Percentiles rank a stretch among this genome's conserved stretches.
These are phyloP conservation scores for Colletotrichum simmondsii DNA, from an alignment of 2,329 filamentous ascomycete species.

Conservation along the genomic window DNA sequence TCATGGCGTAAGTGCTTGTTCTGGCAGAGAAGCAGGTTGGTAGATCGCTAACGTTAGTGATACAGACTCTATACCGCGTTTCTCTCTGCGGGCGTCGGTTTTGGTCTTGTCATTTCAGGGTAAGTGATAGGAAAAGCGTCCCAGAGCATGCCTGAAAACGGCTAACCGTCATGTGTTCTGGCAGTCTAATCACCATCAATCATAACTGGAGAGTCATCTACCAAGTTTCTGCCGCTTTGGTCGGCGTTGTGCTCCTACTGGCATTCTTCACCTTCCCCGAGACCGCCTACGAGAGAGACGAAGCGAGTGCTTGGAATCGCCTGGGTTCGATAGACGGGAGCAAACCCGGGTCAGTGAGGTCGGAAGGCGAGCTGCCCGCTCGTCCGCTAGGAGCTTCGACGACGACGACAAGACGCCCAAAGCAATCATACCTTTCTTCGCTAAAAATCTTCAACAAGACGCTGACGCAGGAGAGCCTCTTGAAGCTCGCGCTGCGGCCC, in stretches of 20 bases:
- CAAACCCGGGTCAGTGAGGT: constrained; percentile 27
- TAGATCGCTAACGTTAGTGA: neutral
- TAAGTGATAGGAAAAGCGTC: constrained; percentile 30
- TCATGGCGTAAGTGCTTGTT: constrained; percentile 56
- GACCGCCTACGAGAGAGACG: constrained; percentile 60
- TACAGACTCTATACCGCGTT: constrained; percentile 51
- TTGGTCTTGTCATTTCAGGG: constrained; percentile 55
- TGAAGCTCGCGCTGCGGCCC: constrained; percentile 60
- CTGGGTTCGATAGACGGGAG: constrained; percentile 15
- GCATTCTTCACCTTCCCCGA: constrained; percentile 66
- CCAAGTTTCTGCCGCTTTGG: constrained; percentile 59
- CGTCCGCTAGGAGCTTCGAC: neutral
- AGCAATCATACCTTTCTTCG: constrained; percentile 46
- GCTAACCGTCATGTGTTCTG: constrained; percentile 9
- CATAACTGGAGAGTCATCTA: constrained; percentile 63
- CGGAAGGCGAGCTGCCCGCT: constrained; percentile 34
- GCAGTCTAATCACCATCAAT: constrained; percentile 58
- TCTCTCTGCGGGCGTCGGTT: constrained; percentile 53
- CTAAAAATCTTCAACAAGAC: constrained; percentile 53
- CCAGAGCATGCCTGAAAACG: neutral
- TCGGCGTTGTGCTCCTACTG: constrained; percentile 58
- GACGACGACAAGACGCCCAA: constrained; percentile 12
- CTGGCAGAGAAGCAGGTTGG: neutral
- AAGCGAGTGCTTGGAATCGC: constrained; percentile 6
- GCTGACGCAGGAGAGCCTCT: constrained; percentile 57